Base-by-base conservation (phyloP, 805 yeast species). In the Scheffersomyces spartinae region DNA sequence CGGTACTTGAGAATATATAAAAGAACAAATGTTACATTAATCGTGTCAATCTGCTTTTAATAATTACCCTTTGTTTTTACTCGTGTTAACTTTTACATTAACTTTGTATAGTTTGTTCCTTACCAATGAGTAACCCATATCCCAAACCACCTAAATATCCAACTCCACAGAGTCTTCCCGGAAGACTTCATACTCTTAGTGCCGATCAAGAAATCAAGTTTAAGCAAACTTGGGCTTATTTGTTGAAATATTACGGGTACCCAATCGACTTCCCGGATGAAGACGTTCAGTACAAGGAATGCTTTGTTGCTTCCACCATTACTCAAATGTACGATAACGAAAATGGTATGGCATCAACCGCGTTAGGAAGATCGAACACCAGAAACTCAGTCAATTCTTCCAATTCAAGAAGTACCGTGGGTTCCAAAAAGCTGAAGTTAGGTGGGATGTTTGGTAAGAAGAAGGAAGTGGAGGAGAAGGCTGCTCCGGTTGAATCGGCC, bases 151-250 rank as follows among this genome's bases (percentile, higher is more conserved):
- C 7, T 18, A 18, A 11, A 13, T 12, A 9, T 12, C 11, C 12
- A 14, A 15, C 8, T 20, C 8, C 4, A 17, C 14, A 17, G 18
- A 10, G 10, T 18, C 16, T 18, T 12, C 44, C 55, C 5, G 73
- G 74, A 5, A 57, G 69, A 34, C 54, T 59, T 21, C 57, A 54
- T 29, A 56, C 65, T 2, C 43, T 72, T 17, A 59, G 68, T 3
- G 37, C 52, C 2, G 78, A 75, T 13, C 74, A 79, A 45, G 86
- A 79, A 41, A 40, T 64, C 26, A 61, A 64, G 11, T 51, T 79
- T 42, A 81, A 81, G 47, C 82, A 77, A 40, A 62, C 68, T 4
- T 81, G 86, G 85, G 73, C 77, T 25, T 64, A 72, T 39, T 40
- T 73, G 24, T 54, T 80, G 35, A 71, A 68, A 36, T 68, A 58